These are phyloP conservation scores for Hamigera avellanea DNA, from an alignment of 495 filamentous ascomycete genomes.

Conservation along the genomic window DNA sequence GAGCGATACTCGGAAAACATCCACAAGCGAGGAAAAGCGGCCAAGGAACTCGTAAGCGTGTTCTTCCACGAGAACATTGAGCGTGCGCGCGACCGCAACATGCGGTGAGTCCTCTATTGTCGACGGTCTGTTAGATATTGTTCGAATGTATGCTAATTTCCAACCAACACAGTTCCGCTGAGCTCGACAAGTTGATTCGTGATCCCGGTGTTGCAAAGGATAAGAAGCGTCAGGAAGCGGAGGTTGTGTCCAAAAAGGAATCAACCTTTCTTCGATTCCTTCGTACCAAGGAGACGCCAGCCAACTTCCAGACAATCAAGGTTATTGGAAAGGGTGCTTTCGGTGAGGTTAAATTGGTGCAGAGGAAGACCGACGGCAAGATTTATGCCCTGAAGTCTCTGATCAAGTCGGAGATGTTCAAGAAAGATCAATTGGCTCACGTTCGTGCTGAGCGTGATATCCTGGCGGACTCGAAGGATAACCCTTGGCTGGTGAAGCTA, in stretches of 20 bases:
- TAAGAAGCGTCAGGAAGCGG: slow-evolving; percentile 66
- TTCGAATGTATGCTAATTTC: slow-evolving; percentile 1
- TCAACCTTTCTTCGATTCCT: slow-evolving; percentile 88
- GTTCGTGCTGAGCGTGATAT: slow-evolving; percentile 97
- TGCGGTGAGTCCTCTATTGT: slow-evolving; percentile 47
- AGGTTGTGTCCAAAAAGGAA: slow-evolving; percentile 69
- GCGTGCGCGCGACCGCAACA: slow-evolving; percentile 79
- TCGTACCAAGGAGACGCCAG: slow-evolving; percentile 78
- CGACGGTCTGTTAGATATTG: neutral
- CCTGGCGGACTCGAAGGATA: slow-evolving; percentile 87
- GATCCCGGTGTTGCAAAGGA: slow-evolving; percentile 61
- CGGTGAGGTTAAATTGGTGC: slow-evolving; percentile 93
- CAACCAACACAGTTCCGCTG: slow-evolving; percentile 56
- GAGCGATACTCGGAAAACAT: slow-evolving; percentile 71
- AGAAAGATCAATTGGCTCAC: slow-evolving; percentile 98
- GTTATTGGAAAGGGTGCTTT: slow-evolving; percentile 99
- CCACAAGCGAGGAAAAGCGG: slow-evolving; percentile 59
- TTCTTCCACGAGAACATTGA: slow-evolving; percentile 97
- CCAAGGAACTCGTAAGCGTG: slow-evolving; percentile 55
- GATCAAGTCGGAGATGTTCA: slow-evolving; percentile 99
- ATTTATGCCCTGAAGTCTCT: slow-evolving; percentile 98
- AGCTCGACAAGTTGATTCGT: slow-evolving; percentile 72
- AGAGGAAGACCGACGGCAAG: slow-evolving; percentile 90
- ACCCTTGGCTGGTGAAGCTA: slow-evolving; percentile 96
- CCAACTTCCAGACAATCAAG: slow-evolving; percentile 91